A percentile compares a stretch with the other conserved stretches of the same genome.
Evolutionary conservation across 352 stramenopile genomes (phyloP).

Genomic region (Globisporangium iwayamae): DNA sequence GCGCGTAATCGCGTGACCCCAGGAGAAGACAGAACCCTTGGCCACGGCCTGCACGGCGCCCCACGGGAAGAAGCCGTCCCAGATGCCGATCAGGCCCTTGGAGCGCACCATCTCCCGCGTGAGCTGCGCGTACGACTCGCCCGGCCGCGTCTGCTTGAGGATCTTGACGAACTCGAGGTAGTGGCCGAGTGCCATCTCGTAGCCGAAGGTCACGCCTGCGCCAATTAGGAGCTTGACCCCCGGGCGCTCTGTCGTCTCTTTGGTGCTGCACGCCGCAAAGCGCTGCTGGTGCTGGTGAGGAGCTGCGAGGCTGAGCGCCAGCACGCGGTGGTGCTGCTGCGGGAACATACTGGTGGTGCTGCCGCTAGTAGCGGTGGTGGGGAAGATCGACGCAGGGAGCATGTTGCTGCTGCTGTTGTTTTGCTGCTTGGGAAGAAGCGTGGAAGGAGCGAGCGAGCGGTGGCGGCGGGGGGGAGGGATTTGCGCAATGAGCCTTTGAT

Average conservation of each 20-base stretch:
- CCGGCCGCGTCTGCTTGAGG: conserved; percentile 87
- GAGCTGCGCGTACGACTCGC: conserved; percentile 77
- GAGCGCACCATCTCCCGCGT: conserved; percentile 79
- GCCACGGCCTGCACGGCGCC: conserved; percentile 84
- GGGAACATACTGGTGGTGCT: conserved; percentile 5
- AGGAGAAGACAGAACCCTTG: conserved; percentile 91
- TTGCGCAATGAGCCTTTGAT: background rate
- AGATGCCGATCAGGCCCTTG: conserved; percentile 89
- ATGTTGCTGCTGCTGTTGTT: background rate
- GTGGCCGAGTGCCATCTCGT: conserved; percentile 88
- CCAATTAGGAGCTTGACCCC: conserved; percentile 82
- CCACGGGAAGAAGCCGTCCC: conserved; percentile 94
- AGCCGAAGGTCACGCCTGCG: conserved; percentile 80
- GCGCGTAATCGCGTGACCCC: conserved; percentile 77
- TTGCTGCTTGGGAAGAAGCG: background rate
- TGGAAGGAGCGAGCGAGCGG: no score
- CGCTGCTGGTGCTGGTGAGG: conserved; percentile 14
- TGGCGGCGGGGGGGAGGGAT: background rate
- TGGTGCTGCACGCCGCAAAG: conserved; percentile 8
- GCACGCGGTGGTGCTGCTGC: background rate
- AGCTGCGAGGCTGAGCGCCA: conserved; percentile 21
- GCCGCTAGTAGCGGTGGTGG: background rate
- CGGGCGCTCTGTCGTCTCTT: conserved; percentile 42
- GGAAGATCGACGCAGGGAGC: conserved; percentile 16
- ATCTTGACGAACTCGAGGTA: conserved; percentile 95